Percentiles rank a stretch among this genome's conserved stretches.
These are phyloP conservation scores for Calophaca sinica DNA, from an alignment of 306 rosid species.

Conservation along the genomic window DNA sequence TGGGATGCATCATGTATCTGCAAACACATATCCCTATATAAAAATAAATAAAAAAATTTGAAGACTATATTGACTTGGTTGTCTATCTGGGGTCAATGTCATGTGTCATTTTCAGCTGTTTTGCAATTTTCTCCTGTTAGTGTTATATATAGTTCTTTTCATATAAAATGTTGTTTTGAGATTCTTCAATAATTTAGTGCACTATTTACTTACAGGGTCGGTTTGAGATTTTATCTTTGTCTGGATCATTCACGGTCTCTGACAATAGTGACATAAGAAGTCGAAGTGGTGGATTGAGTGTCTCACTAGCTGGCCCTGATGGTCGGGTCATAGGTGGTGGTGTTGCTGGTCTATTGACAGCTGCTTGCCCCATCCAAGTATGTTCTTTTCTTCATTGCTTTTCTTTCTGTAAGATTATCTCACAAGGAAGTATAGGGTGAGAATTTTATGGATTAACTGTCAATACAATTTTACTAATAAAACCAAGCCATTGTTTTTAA, in stretches of 20 bases:
- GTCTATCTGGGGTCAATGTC: constrained; percentile 24
- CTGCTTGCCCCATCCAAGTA: constrained; percentile 86
- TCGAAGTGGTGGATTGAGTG: constrained; percentile 73
- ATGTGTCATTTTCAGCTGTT: constrained; percentile 27
- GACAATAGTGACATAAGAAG: constrained; percentile 56
- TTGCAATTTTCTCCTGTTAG: constrained; percentile 16
- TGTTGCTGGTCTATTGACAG: constrained; percentile 76
- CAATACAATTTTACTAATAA: background rate
- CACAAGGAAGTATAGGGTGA: too few relatives aligned
- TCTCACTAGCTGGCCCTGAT: constrained; percentile 84
- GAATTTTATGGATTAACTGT: background rate
- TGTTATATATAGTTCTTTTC: constrained; percentile 20
- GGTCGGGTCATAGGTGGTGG: constrained; percentile 86
- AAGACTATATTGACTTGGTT: background rate
- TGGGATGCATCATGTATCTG: constrained; percentile 8
- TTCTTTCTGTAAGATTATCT: background rate
- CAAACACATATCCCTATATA: background rate
- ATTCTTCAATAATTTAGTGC: constrained; percentile 38
- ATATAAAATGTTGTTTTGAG: background rate
- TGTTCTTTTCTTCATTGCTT: constrained; percentile 23
- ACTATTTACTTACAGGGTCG: constrained; percentile 68
- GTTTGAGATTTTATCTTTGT: constrained; percentile 75
- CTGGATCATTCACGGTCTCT: constrained; percentile 69
- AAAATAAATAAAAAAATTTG: background rate
- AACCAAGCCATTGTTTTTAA: background rate